Evolutionary conservation across 139 green algal genomes (phyloP).

Genomic region (Gonium pectorale): DNA sequence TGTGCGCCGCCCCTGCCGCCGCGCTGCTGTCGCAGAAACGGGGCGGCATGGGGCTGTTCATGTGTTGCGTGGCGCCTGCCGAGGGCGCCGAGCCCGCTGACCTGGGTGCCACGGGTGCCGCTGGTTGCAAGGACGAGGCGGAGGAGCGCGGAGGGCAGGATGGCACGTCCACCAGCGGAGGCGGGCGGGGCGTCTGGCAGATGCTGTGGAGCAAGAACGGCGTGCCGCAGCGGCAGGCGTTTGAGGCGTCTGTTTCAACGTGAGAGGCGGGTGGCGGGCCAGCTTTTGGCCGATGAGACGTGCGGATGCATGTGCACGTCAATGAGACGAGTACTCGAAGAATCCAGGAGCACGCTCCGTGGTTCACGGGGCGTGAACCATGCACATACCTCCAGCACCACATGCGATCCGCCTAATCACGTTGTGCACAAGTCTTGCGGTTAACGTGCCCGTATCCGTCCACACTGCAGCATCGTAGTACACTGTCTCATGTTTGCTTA

Average conservation of each 20-base stretch:
- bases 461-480: no score
- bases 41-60: conserved; percentile 2
- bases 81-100: conserved; percentile 6
- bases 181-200: conserved; percentile 44
- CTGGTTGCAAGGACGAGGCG: conserved; percentile 36
- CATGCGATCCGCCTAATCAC: no score
- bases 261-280: background rate
- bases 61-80: conserved; percentile 28
- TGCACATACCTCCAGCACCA: no score
- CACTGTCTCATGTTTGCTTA: no score
- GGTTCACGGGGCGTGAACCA: no score
- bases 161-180: conserved; percentile 8
- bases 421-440: no score
- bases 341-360: no score
- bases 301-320: no score
- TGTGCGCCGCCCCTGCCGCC: no score
- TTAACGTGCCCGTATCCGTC: no score
- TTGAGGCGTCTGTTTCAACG: conserved; percentile 44
- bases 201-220: conserved; percentile 47
- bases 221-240: conserved; percentile 41
- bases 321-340: no score
- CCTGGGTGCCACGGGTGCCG: background rate
- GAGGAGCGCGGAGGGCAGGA: background rate
- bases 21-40: conserved; percentile 20
- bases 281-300: background rate